phyloP scores from a whole-genome alignment of 2,329 filamentous ascomycete genomes.

The Sarocladium kiliense region DNA sequence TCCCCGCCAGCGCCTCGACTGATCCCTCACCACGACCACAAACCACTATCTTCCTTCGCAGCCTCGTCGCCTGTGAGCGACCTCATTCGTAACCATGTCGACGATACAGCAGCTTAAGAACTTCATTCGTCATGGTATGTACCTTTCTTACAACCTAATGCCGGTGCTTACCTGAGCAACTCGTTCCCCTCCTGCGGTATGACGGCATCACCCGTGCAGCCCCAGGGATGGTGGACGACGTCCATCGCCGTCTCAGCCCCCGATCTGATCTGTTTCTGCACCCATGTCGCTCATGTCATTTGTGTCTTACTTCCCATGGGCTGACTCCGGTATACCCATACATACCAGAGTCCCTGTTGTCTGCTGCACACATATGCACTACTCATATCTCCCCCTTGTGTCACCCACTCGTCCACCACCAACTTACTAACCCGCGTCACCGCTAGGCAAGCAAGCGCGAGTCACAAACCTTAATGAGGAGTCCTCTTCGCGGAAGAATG shows the following conservation, averaged over 20 bases:
- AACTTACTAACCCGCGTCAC: conserved; percentile 4
- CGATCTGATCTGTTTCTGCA: conserved; percentile 7
- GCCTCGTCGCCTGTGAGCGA: conserved; percentile 14
- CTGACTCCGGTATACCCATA: background rate
- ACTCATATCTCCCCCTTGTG: background rate
- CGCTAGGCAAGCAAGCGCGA: conserved; percentile 79
- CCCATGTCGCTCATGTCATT: conserved; percentile 6
- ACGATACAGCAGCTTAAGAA: conserved; percentile 92
- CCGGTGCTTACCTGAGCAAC: background rate
- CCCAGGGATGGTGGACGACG: conserved; percentile 2
- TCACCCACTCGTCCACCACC: background rate
- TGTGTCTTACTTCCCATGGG: conserved; percentile 7
- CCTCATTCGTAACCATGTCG: conserved; percentile 41
- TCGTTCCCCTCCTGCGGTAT: conserved; percentile 5
- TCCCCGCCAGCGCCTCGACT: background rate
- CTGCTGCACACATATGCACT: background rate
- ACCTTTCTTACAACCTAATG: background rate
- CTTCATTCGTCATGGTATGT: conserved; percentile 84
- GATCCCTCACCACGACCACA: background rate
- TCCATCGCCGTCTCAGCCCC: conserved; percentile 1
- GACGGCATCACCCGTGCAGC: conserved; percentile 8
- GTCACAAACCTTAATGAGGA: conserved; percentile 49
- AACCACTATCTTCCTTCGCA: background rate
- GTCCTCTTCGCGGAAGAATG: conserved; percentile 42
- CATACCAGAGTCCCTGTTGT: background rate